These are phyloP conservation scores for Rubus idaeus DNA, from an alignment of 306 rosid genomes.

Conservation along the genomic window DNA sequence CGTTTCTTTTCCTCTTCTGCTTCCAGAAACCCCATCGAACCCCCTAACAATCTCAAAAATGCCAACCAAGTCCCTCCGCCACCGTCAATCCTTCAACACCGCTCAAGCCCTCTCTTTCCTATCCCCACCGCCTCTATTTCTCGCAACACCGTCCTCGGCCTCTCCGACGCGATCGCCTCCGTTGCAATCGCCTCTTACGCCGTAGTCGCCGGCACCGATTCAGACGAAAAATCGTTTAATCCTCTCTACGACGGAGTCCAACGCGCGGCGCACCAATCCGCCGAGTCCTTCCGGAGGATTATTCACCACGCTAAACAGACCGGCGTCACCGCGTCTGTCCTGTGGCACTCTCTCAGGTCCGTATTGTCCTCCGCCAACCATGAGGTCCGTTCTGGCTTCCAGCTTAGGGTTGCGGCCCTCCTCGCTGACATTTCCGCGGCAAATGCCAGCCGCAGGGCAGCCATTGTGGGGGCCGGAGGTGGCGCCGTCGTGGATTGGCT, in stretches of 20 bases:
- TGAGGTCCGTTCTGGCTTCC: slow-evolving; percentile 89
- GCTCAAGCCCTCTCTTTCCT: slow-evolving; percentile 16
- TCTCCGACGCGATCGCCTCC: slow-evolving; percentile 51
- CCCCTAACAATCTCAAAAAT: slow-evolving; percentile 24
- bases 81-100: slow-evolving; percentile 27
- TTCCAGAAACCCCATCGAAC: slow-evolving; percentile 23
- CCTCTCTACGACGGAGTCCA: slow-evolving; percentile 47
- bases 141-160: slow-evolving; percentile 39
- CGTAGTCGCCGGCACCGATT: slow-evolving; percentile 16
- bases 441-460: slow-evolving; percentile 71
- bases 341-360: slow-evolving; percentile 84
- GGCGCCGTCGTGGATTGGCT: slow-evolving; percentile 97
- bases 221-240: slow-evolving; percentile 29
- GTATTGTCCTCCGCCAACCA: slow-evolving; percentile 87
- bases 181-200: slow-evolving; percentile 51
- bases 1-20: slow-evolving; percentile 39
- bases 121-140: slow-evolving; percentile 27
- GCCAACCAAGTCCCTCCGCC: slow-evolving; percentile 35
- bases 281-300: slow-evolving; percentile 48
- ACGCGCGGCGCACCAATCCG: slow-evolving; percentile 40
- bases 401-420: slow-evolving; percentile 85
- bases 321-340: slow-evolving; percentile 72
- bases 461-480: slow-evolving; percentile 84
- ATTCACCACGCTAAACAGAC: slow-evolving; percentile 70
- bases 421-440: slow-evolving; percentile 88